Percentiles rank a stretch among this genome's conserved stretches.
Evolutionary conservation across 176 grass and related monocot genomes (phyloP).

Genomic region (Musa beccarii): DNA sequence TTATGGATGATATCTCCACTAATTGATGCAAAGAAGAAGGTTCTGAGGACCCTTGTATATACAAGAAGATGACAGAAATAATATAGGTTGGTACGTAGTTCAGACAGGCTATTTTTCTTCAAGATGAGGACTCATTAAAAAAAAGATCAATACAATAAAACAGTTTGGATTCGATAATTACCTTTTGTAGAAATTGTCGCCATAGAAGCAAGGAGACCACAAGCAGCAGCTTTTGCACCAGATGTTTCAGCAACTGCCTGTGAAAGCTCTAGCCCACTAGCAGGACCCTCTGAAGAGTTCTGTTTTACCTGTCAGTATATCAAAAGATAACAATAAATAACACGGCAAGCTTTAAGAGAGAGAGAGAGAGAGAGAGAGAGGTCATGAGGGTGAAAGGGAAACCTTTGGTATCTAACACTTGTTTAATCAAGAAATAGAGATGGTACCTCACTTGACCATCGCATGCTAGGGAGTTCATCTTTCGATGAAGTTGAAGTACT

Average conservation of each 20-base stretch:
- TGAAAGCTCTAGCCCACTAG: constrained; percentile 51
- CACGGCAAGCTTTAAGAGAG: constrained; percentile 11
- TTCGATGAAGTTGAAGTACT: constrained; percentile 24
- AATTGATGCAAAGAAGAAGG: background rate
- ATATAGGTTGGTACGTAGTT: background rate
- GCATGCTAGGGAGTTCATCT: constrained; percentile 19
- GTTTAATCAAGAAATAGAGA: background rate
- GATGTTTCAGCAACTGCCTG: constrained; percentile 65
- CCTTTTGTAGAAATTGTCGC: constrained; percentile 63
- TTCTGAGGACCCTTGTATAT: background rate
- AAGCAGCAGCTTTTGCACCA: constrained; percentile 96
- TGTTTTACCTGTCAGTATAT: constrained; percentile 26
- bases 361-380: background rate
- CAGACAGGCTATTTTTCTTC: background rate
- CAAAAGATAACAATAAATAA: constrained; percentile 17
- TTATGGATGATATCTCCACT: background rate
- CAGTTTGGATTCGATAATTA: constrained; percentile 14
- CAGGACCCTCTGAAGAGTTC: constrained; percentile 26
- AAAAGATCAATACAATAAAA: background rate
- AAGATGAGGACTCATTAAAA: background rate
- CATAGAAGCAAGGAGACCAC: constrained; percentile 57
- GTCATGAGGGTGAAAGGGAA: background rate
- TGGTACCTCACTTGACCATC: constrained; percentile 28
- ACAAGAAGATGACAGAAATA: background rate
- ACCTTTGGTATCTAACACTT: background rate